Conservation (phyloP, 257 asterid species). For the Penstemon newberryi region DNA sequence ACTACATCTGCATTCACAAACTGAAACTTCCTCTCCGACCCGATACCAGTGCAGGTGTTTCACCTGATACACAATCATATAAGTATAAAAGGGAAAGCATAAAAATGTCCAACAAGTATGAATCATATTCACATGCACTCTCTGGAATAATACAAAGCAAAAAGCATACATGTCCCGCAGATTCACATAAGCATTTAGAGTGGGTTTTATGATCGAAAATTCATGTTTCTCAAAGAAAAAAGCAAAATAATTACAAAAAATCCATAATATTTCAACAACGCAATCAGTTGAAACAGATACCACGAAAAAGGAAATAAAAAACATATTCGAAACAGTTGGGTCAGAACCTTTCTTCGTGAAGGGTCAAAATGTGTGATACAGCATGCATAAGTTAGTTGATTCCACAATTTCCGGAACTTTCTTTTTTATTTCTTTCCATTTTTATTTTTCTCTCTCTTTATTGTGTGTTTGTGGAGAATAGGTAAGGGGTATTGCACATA, state of each 20-base stretch:
- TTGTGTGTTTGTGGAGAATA: not conserved
- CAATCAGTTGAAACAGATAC: not conserved
- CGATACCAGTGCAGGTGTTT: conserved; percentile 96
- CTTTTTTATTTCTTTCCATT: not conserved
- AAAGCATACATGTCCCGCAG: conserved; percentile 7
- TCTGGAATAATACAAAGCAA: conserved; percentile 20
- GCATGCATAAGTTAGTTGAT: conserved; percentile 7
- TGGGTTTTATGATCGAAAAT: conserved; percentile 6
- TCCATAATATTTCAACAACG: not conserved
- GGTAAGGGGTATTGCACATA: conserved; percentile 24
- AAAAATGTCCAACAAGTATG: not conserved
- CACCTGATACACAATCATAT: conserved; percentile 55
- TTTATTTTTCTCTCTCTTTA: not conserved
- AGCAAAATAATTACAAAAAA: not conserved
- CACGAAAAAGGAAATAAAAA: conserved; percentile 10
- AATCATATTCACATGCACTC: conserved; percentile 19
- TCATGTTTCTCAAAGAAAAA: not conserved
- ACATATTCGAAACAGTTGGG: not conserved
- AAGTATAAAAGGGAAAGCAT: conserved; percentile 16
- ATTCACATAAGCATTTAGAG: conserved; percentile 7
- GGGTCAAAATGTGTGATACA: conserved; percentile 2
- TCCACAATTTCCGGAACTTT: not conserved
- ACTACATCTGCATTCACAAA: conserved; percentile 94
- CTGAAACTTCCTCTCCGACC: conserved; percentile 67
- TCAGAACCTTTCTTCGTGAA: conserved; percentile 13